Conservation (phyloP, 352 stramenopile species). For the Pythium brachiatum region DNA sequence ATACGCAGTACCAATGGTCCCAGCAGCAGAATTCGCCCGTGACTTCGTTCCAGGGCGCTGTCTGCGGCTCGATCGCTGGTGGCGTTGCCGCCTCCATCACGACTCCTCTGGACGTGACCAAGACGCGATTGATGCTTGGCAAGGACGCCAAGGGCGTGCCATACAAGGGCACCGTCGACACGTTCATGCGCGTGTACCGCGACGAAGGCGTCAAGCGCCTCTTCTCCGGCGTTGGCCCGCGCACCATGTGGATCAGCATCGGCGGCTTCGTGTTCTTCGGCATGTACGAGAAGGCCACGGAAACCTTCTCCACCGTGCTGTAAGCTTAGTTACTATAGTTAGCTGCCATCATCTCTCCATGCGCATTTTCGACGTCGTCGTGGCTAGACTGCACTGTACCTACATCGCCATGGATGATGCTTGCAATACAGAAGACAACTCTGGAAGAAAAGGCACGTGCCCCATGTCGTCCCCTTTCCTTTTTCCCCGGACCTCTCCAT, state of each 20-base stretch:
- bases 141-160: conserved; percentile 90
- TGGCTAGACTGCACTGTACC: background rate
- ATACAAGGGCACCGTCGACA: conserved; percentile 92
- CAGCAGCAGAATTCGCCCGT: conserved; percentile 72
- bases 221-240: conserved; percentile 93
- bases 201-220: conserved; percentile 91
- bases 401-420: background rate
- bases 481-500: too few species aligned
- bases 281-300: conserved; percentile 94
- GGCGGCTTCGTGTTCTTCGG: conserved; percentile 99
- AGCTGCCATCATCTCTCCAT: background rate
- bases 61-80: conserved; percentile 95
- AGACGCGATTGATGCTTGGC: conserved; percentile 98
- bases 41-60: conserved; percentile 90
- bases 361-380: too few species aligned
- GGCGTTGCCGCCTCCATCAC: conserved; percentile 95
- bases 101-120: conserved; percentile 99
- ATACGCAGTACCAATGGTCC: conserved; percentile 69
- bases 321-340: conserved; percentile 22
- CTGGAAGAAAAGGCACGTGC: background rate
- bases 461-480: background rate
- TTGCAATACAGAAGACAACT: conserved; percentile 1
- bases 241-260: conserved; percentile 99
- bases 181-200: conserved; percentile 86
- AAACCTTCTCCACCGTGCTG: conserved; percentile 59